Evolutionary conservation across 148 eudicot species (phyloP), one percentile per base, ranked within the genome.

Genomic region (Amaranthus hypochondriacus): DNA sequence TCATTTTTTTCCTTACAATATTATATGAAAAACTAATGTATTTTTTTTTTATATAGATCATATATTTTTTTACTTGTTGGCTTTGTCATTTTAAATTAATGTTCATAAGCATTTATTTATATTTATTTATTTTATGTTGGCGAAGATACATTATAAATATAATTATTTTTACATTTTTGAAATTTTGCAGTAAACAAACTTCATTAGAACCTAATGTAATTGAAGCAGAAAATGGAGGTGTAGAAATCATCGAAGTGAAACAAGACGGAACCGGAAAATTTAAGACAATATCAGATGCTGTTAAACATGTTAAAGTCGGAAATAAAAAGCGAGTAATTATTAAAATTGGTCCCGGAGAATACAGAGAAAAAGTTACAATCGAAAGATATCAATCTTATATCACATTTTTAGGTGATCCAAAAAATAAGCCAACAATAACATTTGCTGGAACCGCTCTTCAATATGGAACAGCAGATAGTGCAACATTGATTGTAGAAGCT

Each of bases 391-490:
- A 85, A 76, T 83, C 85, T 0, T 91, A 84, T 58, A 74, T 93
- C 9, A 91, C 91, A 3, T 76, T 93, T 4, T 79, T 71, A 8
- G 98, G 93, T 0, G 79, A 82, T 28, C 86, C 89, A 0, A 75
- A 76, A 0, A 76, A 86, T 11, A 51, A 43, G 78, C 92, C 98
- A 5, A 71, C 51, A 11, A 53, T 92, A 72, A 70, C 70, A 14
- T 88, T 18, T 49, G 81, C 14, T 13, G 97, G 89, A 49, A 87
- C 84, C 4, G 85, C 92, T 2, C 81, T 77, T 1, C 9, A 78
- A 43, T 89, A 84, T 48, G 88, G 86, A 0, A 84, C 87, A 0
- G 85, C 84, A 39, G 83, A 93, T 7, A 87, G 92, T 76, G 91
- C 90, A 5, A 86, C 89, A 1, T 43, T 93, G 48, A 82, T 70